phyloP scores from a whole-genome alignment of 2,329 filamentous ascomycete genomes.

The Cladobotryum protrusum region DNA sequence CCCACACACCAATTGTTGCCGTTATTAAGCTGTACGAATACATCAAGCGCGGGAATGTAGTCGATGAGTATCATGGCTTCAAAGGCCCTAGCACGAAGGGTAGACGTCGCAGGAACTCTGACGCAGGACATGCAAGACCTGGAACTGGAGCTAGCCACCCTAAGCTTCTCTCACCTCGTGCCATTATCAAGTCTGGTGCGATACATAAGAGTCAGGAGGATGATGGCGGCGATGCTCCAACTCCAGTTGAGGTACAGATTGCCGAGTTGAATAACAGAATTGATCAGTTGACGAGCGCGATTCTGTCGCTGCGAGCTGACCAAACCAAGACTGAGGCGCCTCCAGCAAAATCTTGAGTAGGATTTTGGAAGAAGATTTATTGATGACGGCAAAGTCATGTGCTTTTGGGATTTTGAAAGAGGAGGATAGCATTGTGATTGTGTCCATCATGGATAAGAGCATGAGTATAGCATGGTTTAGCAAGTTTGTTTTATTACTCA shows the following conservation, averaged over 20 bases:
- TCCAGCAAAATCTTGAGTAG: not conserved
- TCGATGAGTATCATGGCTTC: constrained; percentile 43
- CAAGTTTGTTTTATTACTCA: no score
- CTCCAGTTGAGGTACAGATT: constrained; percentile 45
- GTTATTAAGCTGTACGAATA: constrained; percentile 63
- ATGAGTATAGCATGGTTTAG: not conserved
- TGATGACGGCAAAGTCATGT: not conserved
- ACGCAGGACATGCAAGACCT: constrained; percentile 14
- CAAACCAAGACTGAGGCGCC: not conserved
- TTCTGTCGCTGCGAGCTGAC: constrained; percentile 43
- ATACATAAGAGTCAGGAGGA: constrained; percentile 17
- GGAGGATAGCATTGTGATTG: no score
- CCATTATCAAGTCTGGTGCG: constrained; percentile 12
- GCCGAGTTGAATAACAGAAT: constrained; percentile 52
- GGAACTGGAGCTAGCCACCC: constrained; percentile 11
- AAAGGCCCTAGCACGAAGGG: constrained; percentile 36
- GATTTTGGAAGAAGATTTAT: not conserved
- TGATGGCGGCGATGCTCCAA: constrained; percentile 34
- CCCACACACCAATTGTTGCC: constrained; percentile 62
- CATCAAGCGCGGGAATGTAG: constrained; percentile 30
- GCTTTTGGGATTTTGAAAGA: not conserved
- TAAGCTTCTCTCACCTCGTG: constrained; percentile 9
- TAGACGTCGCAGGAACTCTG: constrained; percentile 16
- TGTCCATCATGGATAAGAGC: no score
- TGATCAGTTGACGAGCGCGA: constrained; percentile 48